Evolutionary conservation across 306 rosid genomes (phyloP).

Genomic region (Cucumis cinereus): DNA sequence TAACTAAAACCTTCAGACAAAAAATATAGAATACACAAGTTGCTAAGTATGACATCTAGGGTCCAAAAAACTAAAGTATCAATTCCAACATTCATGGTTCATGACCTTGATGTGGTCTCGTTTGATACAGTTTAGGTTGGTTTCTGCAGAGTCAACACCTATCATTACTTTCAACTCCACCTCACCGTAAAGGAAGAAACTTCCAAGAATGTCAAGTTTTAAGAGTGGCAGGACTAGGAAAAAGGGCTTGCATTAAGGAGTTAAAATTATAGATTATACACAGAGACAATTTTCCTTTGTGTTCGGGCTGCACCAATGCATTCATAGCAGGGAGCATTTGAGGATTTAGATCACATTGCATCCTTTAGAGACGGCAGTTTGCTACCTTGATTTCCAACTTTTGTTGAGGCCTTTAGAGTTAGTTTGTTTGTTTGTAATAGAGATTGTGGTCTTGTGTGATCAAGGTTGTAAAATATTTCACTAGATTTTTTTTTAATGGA

Average conservation of each 20-base stretch:
- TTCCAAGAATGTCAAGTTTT: background rate
- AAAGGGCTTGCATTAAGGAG: background rate
- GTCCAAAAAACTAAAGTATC: background rate
- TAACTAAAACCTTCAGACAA: background rate
- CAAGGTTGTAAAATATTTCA: background rate
- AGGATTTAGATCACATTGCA: background rate
- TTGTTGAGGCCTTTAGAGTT: background rate
- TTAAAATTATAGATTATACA: background rate
- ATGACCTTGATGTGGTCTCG: background rate
- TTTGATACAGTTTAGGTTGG: background rate
- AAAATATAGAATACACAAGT: background rate
- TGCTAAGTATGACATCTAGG: background rate
- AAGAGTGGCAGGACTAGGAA: background rate
- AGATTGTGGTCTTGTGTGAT: background rate
- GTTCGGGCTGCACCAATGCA: background rate
- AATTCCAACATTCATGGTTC: background rate
- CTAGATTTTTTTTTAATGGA: background rate
- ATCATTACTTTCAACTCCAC: background rate
- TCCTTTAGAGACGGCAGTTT: background rate
- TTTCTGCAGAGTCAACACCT: background rate
- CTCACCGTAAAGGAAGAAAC: background rate
- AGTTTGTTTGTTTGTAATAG: background rate
- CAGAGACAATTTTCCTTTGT: background rate
- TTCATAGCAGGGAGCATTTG: background rate
- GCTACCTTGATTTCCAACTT: background rate